Percentiles rank a stretch among this genome's conserved stretches.
Evolutionary conservation across 345 rosid genomes (phyloP).

Genomic region (Corchorus olitorius): DNA sequence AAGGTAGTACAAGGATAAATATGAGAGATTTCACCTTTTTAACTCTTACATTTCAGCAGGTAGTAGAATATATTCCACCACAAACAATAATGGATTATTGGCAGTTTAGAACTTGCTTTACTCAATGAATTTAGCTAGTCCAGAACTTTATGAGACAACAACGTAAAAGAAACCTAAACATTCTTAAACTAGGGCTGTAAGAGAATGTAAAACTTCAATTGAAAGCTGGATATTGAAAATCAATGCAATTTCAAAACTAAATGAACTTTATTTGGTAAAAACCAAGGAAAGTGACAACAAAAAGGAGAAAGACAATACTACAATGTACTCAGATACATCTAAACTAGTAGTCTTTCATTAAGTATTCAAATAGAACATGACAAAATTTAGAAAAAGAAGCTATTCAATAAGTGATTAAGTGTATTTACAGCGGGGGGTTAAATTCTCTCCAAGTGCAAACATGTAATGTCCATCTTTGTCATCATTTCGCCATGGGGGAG

Average conservation of each 20-base stretch:
- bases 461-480: constrained; percentile 82
- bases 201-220: not conserved
- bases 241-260: not conserved
- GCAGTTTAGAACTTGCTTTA: not conserved
- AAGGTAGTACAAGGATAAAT: not conserved
- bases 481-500: constrained; percentile 69
- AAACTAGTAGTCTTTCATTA: not conserved
- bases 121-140: not conserved
- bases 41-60: no score
- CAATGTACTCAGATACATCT: not conserved
- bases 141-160: not conserved
- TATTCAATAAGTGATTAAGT: constrained; percentile 42
- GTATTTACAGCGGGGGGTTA: constrained; percentile 74
- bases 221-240: not conserved
- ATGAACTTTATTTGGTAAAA: not conserved
- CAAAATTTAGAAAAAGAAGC: constrained; percentile 21
- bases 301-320: constrained; percentile 14
- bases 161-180: not conserved
- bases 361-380: constrained; percentile 15
- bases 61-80: not conserved
- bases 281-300: not conserved
- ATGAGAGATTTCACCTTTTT: not conserved
- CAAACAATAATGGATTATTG: not conserved
- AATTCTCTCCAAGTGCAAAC: constrained; percentile 71
- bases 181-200: not conserved